Evolutionary conservation across 73 alveolate species (phyloP).

Genomic region (Diophrys appendiculata): DNA sequence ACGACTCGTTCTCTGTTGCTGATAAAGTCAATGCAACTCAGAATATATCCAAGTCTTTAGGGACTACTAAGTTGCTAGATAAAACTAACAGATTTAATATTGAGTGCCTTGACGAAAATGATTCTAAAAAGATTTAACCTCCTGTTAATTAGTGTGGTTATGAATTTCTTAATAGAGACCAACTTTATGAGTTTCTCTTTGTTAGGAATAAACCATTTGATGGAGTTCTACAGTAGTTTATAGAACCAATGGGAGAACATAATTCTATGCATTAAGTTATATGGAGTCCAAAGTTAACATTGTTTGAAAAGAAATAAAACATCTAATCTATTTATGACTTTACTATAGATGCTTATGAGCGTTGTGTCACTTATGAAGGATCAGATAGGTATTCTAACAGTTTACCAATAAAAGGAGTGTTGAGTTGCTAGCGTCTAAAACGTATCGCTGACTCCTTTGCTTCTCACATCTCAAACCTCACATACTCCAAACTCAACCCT

Average conservation of each 20-base stretch:
- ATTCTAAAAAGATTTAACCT: background rate
- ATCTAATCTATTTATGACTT: conserved; percentile 66
- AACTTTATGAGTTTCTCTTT: conserved; percentile 66
- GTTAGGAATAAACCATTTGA: conserved; percentile 69
- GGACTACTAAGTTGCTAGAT: too few species aligned
- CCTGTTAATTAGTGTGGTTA: conserved; percentile 3
- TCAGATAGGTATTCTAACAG: conserved; percentile 81
- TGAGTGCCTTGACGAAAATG: too few species aligned
- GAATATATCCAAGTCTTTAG: too few species aligned
- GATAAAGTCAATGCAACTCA: too few species aligned
- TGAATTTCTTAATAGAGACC: conserved; percentile 34
- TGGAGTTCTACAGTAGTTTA: conserved; percentile 85
- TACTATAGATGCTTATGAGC: conserved; percentile 85
- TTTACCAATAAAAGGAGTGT: conserved; percentile 23
- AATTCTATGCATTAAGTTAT: conserved; percentile 68
- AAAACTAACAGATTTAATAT: too few species aligned
- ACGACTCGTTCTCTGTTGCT: too few species aligned
- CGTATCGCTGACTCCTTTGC: conserved; percentile 16
- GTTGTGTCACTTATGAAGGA: conserved; percentile 92
- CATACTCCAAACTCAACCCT: conserved; percentile 80
- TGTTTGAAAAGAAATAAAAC: conserved; percentile 85
- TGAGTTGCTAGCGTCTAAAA: conserved; percentile 62
- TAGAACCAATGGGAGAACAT: conserved; percentile 83
- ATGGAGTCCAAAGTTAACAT: conserved; percentile 94
- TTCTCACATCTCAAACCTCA: conserved; percentile 79